Base-by-base conservation (phyloP, 805 yeast genomes). In the Huiozyma naganishii region DNA sequence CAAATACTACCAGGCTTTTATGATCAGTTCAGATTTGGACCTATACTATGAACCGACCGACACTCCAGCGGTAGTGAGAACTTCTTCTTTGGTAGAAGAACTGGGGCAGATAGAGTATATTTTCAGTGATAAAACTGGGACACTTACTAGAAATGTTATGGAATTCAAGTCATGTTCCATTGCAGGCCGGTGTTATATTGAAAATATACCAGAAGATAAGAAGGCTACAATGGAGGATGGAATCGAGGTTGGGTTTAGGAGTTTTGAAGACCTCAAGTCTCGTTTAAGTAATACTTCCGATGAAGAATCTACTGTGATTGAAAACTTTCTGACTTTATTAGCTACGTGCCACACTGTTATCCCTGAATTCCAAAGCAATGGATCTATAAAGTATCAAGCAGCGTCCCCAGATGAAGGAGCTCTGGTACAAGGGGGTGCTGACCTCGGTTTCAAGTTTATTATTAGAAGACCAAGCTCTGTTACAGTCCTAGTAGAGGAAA, bases 371-470 rank as follows among this genome's bases (percentile, higher is more conserved):
- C 73, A 72, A 47, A 79, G 71, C 1, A 69, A 68, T 45, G 85
- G 83, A 0, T 52, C 71, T 2, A 80, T 92, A 49, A 89, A 86
- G 61, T 92, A 94, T 61, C 99, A 92, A 65, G 98, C 99, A 1
- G 96, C 98, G 0, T 89, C 97, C 0, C 98, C 98, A 0, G 99
- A 92, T 67, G 98, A 94, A 69, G 98, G 98, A 41, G 99, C 99
- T 0, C 71, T 92, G 48, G 99, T 92, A 2, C 88, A 89, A 54
- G 99, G 99, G 46, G 97, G 95, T 12, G 92, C 97, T 0, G 71
- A 70, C 55, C 67, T 90, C 39, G 97, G 97, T 0, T 92, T 83
- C 59, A 79, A 74, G 49, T 94, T 92, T 60, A 74, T 76, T 6
- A 78, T 87, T 39, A 82, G 99, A 67, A 79, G 79, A 40, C 99